Conservation (phyloP, 176 grass and related monocot species). For the Oryza meridionalis region DNA sequence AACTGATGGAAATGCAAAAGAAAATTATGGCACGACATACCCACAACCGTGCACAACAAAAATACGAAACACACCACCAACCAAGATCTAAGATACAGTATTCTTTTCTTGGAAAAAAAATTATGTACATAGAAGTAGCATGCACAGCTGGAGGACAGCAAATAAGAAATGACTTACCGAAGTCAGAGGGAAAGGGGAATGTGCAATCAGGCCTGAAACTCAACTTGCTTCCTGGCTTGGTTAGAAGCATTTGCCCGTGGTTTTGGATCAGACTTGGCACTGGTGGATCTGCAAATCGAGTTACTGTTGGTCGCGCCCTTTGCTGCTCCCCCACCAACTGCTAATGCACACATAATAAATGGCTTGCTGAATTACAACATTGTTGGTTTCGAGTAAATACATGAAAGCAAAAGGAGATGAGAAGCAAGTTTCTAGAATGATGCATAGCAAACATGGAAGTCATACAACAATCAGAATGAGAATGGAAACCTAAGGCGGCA, state of each 20-base stretch:
- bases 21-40: conserved; percentile 30
- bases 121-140: conserved; percentile 40
- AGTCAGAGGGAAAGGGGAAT: conserved; percentile 1
- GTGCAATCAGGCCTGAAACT: conserved; percentile 40
- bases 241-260: conserved; percentile 19
- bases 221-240: conserved; percentile 33
- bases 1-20: not conserved
- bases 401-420: conserved; percentile 15
- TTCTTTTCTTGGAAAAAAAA: not conserved
- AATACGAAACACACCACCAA: conserved; percentile 18
- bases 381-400: conserved; percentile 29
- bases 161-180: not conserved
- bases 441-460: not conserved
- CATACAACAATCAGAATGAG: not conserved
- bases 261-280: conserved; percentile 33
- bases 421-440: not conserved
- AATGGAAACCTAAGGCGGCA: not conserved
- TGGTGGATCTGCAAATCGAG: conserved; percentile 12
- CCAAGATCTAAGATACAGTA: conserved; percentile 15
- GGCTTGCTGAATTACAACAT: not conserved
- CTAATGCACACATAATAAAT: conserved; percentile 13
- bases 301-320: conserved; percentile 34
- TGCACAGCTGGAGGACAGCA: conserved; percentile 30
- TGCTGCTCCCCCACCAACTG: conserved; percentile 37
- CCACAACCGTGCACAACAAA: conserved; percentile 14